phyloP scores from a whole-genome alignment of 495 filamentous ascomycete genomes.

The Symbiotaphrina buchneri region DNA sequence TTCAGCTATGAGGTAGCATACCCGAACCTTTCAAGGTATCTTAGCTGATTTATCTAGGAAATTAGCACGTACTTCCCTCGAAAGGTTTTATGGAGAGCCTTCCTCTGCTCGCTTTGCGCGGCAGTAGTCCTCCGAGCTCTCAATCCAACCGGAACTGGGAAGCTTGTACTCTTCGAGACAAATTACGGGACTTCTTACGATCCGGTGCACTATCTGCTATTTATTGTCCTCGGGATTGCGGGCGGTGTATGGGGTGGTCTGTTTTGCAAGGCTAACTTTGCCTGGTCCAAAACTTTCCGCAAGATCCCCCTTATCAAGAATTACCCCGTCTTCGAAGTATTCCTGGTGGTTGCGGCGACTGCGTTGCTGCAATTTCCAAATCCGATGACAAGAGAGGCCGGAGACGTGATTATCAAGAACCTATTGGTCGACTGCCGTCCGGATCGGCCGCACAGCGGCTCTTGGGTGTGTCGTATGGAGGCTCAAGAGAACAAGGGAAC shows the following conservation, averaged over 20 bases:
- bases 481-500: conserved; percentile 8
- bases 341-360: conserved; percentile 25
- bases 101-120: conserved; percentile 30
- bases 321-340: conserved; percentile 27
- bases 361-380: conserved; percentile 31
- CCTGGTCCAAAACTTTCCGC: conserved; percentile 30
- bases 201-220: conserved; percentile 28
- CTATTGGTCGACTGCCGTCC: conserved; percentile 31
- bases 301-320: conserved; percentile 24
- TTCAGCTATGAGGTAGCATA: conserved; percentile 25
- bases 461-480: conserved; percentile 28
- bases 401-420: conserved; percentile 28
- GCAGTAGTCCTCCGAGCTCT: conserved; percentile 29
- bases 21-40: conserved; percentile 4
- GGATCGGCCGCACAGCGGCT: too few relatives aligned
- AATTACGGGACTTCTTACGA: conserved; percentile 29
- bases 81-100: conserved; percentile 31
- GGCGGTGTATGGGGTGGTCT: conserved; percentile 31
- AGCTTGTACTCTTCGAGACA: conserved; percentile 34
- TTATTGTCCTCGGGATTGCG: conserved; percentile 27
- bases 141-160: conserved; percentile 32
- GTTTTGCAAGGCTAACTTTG: conserved; percentile 31
- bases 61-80: conserved; percentile 30
- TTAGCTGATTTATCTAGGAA: conserved; percentile 12
- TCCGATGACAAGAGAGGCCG: conserved; percentile 24